Base-by-base conservation (phyloP, 176 grass and related monocot genomes). In the Otatea glauca region DNA sequence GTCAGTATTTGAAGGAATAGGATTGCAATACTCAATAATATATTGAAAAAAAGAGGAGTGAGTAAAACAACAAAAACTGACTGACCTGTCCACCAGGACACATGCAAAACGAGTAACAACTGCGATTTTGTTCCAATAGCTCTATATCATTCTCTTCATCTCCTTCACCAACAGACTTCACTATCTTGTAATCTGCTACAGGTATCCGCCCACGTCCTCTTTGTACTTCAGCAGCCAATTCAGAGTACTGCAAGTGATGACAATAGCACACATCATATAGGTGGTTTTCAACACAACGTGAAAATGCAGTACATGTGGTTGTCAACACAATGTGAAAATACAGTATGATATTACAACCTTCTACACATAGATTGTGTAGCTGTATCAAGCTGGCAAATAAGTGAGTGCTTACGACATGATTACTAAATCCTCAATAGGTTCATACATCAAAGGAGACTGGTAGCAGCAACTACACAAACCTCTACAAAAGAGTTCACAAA, bases 41-140 rank as follows among this genome's bases (percentile, higher is more conserved):
- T 75, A 81, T 70, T 17, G 25, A 37, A n/a, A 11, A 9, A 67
- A 43, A 50, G 17, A 3, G 24, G 50, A 0, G 51, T 7, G 29
- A 44, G 60, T 54, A 58, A 59, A 45, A 59, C 25, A 76, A 68
- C 0, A 71, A 65, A 68, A 63, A 16, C 0, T 64, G 44, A 60
- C 68, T 69, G 85, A 87, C 91, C 93, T 98, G 96, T 78, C 96
- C 96, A 87, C 96, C 96, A 16, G 96, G 96, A 90, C 96, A 98
- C 96, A 98, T 98, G 86, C 96, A 98, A 86, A 98, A 98, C 3
- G 96, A 98, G 75, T 98, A 98, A 75, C 96, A 95, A 56, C 89
- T 95, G 23, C 91, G 85, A 58, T 72, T 92, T 87, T 83, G 67
- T 75, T 91, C 85, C 0, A 51, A 53, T 68, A 61, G 42, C 12